A percentile compares a stretch with the other conserved stretches of the same genome.
Evolutionary conservation across 1,284 basidiomycete genomes (phyloP).

Genomic region (Cryptococcus sp.): DNA sequence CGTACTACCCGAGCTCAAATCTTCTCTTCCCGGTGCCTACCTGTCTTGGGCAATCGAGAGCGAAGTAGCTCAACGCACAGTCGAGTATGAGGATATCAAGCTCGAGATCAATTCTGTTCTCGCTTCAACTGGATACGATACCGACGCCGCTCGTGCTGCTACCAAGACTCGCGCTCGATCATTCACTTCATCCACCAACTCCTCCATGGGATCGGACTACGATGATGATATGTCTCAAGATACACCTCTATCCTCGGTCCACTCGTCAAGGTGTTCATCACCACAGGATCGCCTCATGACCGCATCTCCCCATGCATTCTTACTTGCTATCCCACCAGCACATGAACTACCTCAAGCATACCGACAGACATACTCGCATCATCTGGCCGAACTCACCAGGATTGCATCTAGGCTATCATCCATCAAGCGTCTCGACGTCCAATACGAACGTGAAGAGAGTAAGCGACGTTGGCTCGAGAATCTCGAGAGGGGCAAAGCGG

Average conservation of each 20-base stretch:
- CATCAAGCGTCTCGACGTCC: slow-evolving; percentile 32
- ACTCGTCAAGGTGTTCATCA: slow-evolving; percentile 16
- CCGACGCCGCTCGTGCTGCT: slow-evolving; percentile 2
- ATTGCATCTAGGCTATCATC: slow-evolving; percentile 32
- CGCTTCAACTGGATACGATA: slow-evolving; percentile 18
- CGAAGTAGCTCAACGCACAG: slow-evolving; percentile 28
- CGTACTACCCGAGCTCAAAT: slow-evolving; percentile 55
- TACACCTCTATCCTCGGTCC: slow-evolving; percentile 35
- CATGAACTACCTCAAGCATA: slow-evolving; percentile 29
- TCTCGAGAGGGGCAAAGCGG: slow-evolving; percentile 35
- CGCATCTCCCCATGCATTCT: slow-evolving; percentile 27
- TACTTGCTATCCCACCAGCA: slow-evolving; percentile 38
- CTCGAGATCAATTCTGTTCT: slow-evolving; percentile 31
- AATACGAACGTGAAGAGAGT: slow-evolving; percentile 44
- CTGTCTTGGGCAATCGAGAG: slow-evolving; percentile 40
- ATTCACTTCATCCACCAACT: slow-evolving; percentile 14
- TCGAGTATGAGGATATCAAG: slow-evolving; percentile 30
- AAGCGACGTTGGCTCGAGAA: slow-evolving; percentile 43
- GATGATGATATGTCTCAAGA: slow-evolving; percentile 18
- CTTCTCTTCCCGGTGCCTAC: slow-evolving; percentile 38
- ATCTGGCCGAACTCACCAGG: slow-evolving; percentile 31
- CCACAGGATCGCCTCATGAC: slow-evolving; percentile 1
- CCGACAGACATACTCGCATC: slow-evolving; percentile 31
- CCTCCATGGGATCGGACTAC: slow-evolving; percentile 7
- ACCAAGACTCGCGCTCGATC: slow-evolving; percentile 8